Evolutionary conservation across 495 filamentous ascomycete genomes (phyloP).

Genomic region (Daldinia vernicosa): DNA sequence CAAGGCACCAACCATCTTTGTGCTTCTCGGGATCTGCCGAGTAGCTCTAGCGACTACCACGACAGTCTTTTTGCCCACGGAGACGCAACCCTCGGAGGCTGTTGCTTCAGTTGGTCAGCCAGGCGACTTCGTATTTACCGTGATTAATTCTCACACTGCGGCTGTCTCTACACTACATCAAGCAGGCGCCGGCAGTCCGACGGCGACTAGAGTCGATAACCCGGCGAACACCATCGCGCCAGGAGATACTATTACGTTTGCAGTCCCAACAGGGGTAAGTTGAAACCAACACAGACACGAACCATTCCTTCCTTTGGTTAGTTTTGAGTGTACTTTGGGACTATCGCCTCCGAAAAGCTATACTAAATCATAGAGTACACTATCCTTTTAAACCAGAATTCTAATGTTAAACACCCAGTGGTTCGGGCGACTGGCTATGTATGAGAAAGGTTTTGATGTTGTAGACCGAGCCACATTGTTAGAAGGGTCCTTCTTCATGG

Average conservation of each 20-base stretch:
- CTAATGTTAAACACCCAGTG: slow-evolving; percentile 27
- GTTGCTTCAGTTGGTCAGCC: background rate
- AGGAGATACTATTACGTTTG: slow-evolving; percentile 23
- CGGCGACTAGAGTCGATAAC: slow-evolving; percentile 12
- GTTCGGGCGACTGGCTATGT: slow-evolving; percentile 39
- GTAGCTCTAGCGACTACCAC: background rate
- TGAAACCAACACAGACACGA: background rate
- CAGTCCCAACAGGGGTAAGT: slow-evolving; percentile 39
- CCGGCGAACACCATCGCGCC: slow-evolving; percentile 12
- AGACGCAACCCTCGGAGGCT: background rate
- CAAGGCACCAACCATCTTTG: background rate
- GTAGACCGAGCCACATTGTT: slow-evolving; percentile 32
- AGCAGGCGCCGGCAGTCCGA: slow-evolving; percentile 22
- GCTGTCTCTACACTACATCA: slow-evolving; percentile 31
- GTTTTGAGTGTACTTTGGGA: background rate
- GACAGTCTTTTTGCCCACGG: background rate
- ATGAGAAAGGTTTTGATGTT: slow-evolving; percentile 23
- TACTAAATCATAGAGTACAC: too few species aligned
- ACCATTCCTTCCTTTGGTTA: background rate
- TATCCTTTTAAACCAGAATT: background rate
- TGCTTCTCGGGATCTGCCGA: background rate
- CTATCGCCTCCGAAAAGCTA: background rate
- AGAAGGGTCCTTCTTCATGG: slow-evolving; percentile 34
- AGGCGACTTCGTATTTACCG: slow-evolving; percentile 36
- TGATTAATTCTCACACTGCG: slow-evolving; percentile 42